phyloP scores from a whole-genome alignment of 108 stramenopile species.

The Hondaea fermentalgiana region DNA sequence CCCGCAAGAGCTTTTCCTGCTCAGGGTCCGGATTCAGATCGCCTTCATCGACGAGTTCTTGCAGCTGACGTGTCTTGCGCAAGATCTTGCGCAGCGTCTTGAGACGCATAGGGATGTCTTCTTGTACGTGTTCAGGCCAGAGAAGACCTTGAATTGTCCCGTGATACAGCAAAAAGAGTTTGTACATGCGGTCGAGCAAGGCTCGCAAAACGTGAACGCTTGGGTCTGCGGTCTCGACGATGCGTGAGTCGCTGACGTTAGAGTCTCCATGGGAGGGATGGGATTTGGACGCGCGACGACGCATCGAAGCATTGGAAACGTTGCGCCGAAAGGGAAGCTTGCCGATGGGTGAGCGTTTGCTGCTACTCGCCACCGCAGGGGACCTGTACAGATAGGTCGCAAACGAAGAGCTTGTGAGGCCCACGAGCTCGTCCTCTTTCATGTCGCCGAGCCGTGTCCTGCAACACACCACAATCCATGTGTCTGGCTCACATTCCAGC shows the following conservation, averaged over 20 bases:
- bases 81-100: not conserved
- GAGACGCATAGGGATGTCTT: not conserved
- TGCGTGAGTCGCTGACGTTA: not conserved
- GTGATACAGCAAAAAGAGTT: not conserved
- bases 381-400: not conserved
- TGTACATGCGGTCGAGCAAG: not conserved
- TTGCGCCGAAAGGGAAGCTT: not conserved
- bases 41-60: constrained; percentile 16
- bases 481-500: not conserved
- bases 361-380: not conserved
- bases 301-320: not conserved
- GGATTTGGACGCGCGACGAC: not conserved
- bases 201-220: not conserved
- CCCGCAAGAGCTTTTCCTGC: not conserved
- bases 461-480: constrained; percentile 12
- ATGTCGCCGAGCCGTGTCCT: not conserved
- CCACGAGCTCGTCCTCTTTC: not conserved
- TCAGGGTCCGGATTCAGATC: constrained; percentile 11
- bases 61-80: not conserved
- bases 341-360: not conserved
- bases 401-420: not conserved
- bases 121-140: not conserved
- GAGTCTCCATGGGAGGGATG: not conserved
- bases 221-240: not conserved
- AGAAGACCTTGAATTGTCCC: not conserved